Percentiles rank a stretch among this genome's conserved stretches.
These are phyloP conservation scores for Aphanomyces cochlioides DNA, from an alignment of 352 stramenopile genomes.

Conservation along the genomic window DNA sequence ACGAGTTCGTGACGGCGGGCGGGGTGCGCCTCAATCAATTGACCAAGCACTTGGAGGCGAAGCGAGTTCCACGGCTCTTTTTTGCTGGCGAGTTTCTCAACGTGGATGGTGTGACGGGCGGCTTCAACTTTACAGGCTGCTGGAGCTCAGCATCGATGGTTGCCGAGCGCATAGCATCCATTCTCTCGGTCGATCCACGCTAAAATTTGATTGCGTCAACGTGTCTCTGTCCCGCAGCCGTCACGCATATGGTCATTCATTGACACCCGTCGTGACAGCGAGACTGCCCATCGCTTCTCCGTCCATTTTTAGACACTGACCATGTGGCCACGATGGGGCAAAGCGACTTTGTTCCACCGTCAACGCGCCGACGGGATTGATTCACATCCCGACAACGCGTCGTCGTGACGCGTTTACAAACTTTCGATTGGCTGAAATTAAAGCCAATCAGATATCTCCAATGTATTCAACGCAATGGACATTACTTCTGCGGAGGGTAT, in stretches of 20 bases:
- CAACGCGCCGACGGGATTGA: not conserved
- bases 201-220: too few relatives aligned
- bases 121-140: conserved; percentile 79
- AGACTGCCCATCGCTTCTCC: too few relatives aligned
- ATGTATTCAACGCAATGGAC: not conserved
- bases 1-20: conserved; percentile 86
- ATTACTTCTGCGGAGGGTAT: not conserved
- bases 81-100: conserved; percentile 77
- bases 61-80: conserved; percentile 48
- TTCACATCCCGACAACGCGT: not conserved
- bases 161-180: conserved; percentile 37
- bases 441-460: not conserved
- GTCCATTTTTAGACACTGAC: too few relatives aligned
- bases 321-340: too few relatives aligned
- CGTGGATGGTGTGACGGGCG: conserved; percentile 79
- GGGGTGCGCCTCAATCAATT: conserved; percentile 70
- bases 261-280: too few relatives aligned
- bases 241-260: too few relatives aligned
- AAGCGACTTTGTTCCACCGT: too few relatives aligned
- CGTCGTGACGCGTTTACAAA: not conserved
- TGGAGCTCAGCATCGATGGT: conserved; percentile 62
- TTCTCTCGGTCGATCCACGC: too few relatives aligned
- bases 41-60: conserved; percentile 68
- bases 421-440: not conserved
- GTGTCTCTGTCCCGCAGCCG: too few relatives aligned